These are phyloP conservation scores for Viola pubescens DNA, from an alignment of 441 rosid species.

Conservation along the genomic window DNA sequence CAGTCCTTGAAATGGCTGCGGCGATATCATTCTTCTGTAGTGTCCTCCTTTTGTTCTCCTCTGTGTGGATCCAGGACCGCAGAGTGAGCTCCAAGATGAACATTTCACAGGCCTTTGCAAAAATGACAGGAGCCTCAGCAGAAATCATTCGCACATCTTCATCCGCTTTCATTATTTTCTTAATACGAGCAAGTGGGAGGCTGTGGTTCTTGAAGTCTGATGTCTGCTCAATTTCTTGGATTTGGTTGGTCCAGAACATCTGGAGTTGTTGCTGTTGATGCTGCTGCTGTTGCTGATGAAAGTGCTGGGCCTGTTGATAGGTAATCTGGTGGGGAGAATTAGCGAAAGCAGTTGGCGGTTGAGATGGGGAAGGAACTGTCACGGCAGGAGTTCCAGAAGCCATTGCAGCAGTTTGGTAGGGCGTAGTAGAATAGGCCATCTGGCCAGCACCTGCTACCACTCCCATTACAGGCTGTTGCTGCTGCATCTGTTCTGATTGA, in stretches of 20 bases:
- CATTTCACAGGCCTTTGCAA: constrained; percentile 92
- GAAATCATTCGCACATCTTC: constrained; percentile 94
- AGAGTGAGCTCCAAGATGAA: constrained; percentile 74
- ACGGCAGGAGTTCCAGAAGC: constrained; percentile 43
- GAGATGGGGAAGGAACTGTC: constrained; percentile 32
- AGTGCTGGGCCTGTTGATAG: constrained; percentile 74
- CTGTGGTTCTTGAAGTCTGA: constrained; percentile 78
- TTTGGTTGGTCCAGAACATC: constrained; percentile 72
- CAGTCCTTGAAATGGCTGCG: constrained; percentile 80
- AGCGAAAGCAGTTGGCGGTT: constrained; percentile 30
- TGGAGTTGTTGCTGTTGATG: constrained; percentile 79
- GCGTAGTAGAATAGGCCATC: constrained; percentile 33
- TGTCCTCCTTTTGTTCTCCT: constrained; percentile 85
- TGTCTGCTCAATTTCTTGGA: constrained; percentile 76
- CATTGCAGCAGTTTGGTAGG: constrained; percentile 41
- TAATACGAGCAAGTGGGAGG: constrained; percentile 81
- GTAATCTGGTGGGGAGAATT: constrained; percentile 47
- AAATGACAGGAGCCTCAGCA: constrained; percentile 81
- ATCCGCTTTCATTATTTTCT: constrained; percentile 94
- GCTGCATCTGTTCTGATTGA: constrained; percentile 41
- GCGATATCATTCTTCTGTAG: constrained; percentile 86
- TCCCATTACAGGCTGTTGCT: constrained; percentile 46
- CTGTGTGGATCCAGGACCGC: constrained; percentile 90
- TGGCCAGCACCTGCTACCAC: constrained; percentile 32
- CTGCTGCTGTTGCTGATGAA: constrained; percentile 69